phyloP scores from a whole-genome alignment of 345 rosid genomes.

The Moringa oleifera region DNA sequence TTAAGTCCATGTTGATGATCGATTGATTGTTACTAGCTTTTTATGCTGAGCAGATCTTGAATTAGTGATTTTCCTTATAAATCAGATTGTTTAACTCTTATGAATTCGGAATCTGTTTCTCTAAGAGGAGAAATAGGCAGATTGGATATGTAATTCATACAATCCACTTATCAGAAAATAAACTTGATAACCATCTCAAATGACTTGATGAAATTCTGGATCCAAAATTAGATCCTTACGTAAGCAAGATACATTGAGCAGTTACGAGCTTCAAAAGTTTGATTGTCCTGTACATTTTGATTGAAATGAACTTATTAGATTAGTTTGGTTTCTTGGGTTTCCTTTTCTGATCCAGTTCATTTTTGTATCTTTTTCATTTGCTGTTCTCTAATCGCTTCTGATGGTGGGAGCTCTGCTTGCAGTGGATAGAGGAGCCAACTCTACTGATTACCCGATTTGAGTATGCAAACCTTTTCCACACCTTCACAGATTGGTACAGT shows the following conservation, averaged over 20 bases:
- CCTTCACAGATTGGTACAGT: constrained; percentile 91
- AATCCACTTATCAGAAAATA: too few relatives aligned
- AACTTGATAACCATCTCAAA: too few relatives aligned
- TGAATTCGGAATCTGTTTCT: too few relatives aligned
- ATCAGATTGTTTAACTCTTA: constrained; percentile 1
- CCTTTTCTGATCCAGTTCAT: not conserved
- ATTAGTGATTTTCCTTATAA: not conserved
- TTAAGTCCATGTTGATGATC: too few relatives aligned
- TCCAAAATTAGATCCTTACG: not conserved
- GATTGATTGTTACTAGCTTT: too few relatives aligned
- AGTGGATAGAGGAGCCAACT: constrained; percentile 96
- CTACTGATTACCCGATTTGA: constrained; percentile 68
- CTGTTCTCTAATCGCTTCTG: constrained; percentile 18
- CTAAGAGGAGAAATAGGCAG: not conserved
- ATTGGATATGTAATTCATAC: not conserved
- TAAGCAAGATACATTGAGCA: not conserved
- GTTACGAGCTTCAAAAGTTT: not conserved
- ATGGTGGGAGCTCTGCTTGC: constrained; percentile 24
- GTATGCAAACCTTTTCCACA: constrained; percentile 93
- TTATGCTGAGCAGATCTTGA: too few relatives aligned
- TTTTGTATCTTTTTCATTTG: not conserved
- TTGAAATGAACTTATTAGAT: not conserved
- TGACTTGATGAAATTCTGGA: not conserved
- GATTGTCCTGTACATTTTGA: not conserved
- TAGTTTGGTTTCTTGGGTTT: not conserved